Conservation (phyloP, 768 basidiomycete genomes). For the Termitomyces sp. region DNA sequence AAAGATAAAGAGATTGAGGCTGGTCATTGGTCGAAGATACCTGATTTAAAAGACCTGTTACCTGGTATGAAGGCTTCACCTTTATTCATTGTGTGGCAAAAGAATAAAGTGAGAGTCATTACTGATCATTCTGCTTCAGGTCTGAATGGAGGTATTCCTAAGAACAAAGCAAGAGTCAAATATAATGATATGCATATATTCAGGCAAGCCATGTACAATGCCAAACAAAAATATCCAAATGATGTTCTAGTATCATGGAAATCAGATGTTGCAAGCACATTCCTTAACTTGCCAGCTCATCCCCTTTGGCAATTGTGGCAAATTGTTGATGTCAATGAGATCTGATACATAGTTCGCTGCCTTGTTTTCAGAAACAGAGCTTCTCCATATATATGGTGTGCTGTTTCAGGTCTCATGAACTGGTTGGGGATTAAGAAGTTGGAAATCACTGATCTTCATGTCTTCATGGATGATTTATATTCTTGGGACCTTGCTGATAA, state of each 20-base stretch:
- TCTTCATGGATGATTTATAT: constrained; percentile 21
- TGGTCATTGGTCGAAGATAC: constrained; percentile 15
- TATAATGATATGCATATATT: constrained; percentile 10
- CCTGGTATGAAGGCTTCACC: constrained; percentile 26
- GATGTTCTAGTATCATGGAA: constrained; percentile 23
- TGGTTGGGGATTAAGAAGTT: constrained; percentile 16
- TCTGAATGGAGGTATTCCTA: constrained; percentile 9
- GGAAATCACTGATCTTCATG: constrained; percentile 18
- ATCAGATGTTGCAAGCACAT: constrained; percentile 26
- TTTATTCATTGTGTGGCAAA: constrained; percentile 23
- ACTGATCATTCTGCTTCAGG: constrained; percentile 23
- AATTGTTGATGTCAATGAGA: constrained; percentile 22
- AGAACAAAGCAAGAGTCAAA: not conserved
- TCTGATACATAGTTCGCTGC: constrained; percentile 22
- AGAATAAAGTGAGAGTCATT: constrained; percentile 21
- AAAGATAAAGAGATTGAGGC: constrained; percentile 16
- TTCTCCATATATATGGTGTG: constrained; percentile 25
- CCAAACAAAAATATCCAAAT: too few relatives aligned
- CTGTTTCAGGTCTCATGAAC: constrained; percentile 20
- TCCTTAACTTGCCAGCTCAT: constrained; percentile 27
- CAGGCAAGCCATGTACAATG: constrained; percentile 7
- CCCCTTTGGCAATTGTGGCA: constrained; percentile 32
- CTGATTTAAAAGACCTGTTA: constrained; percentile 9
- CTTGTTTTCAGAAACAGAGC: constrained; percentile 25
- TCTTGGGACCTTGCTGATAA: not conserved